Conservation (phyloP, 2,329 filamentous ascomycete species). For the Ceratocystis albifundus region DNA sequence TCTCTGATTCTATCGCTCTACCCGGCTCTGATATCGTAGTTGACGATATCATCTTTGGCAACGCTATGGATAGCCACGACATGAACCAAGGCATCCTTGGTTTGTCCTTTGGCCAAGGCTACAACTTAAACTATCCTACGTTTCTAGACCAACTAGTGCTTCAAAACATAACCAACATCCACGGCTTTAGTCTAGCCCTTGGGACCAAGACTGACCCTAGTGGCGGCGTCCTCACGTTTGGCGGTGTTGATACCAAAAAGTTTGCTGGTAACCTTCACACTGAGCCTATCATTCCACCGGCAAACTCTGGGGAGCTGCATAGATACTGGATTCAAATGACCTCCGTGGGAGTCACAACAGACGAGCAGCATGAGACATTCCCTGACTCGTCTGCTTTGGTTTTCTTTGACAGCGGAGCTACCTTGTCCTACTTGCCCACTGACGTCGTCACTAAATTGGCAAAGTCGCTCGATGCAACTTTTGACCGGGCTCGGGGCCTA, state of each 20-base stretch:
- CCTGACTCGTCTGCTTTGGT: slow-evolving; percentile 34
- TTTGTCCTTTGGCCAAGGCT: slow-evolving; percentile 28
- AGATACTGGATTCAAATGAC: slow-evolving; percentile 36
- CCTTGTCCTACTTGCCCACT: slow-evolving; percentile 53
- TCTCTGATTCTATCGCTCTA: slow-evolving; percentile 28
- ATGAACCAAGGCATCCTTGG: slow-evolving; percentile 30
- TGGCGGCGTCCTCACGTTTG: slow-evolving; percentile 33
- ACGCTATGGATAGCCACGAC: slow-evolving; percentile 27
- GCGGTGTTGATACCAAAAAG: slow-evolving; percentile 38
- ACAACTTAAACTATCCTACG: slow-evolving; percentile 28
- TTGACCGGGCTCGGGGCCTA: slow-evolving; percentile 33
- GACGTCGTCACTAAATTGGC: slow-evolving; percentile 39
- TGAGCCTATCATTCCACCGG: slow-evolving; percentile 28
- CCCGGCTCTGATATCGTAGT: slow-evolving; percentile 27
- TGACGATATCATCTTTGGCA: slow-evolving; percentile 28
- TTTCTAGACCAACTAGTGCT: slow-evolving; percentile 28
- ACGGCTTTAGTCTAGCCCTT: slow-evolving; percentile 30
- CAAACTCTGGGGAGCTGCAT: slow-evolving; percentile 26
- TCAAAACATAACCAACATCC: slow-evolving; percentile 28
- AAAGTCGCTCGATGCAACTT: slow-evolving; percentile 36
- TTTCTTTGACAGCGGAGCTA: slow-evolving; percentile 56
- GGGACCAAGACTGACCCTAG: slow-evolving; percentile 27
- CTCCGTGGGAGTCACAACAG: slow-evolving; percentile 30
- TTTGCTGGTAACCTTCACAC: slow-evolving; percentile 32
- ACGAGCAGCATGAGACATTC: slow-evolving; percentile 25